These are phyloP conservation scores for Friedmanniomyces simplex DNA, from an alignment of 495 filamentous ascomycete genomes.

Conservation along the genomic window DNA sequence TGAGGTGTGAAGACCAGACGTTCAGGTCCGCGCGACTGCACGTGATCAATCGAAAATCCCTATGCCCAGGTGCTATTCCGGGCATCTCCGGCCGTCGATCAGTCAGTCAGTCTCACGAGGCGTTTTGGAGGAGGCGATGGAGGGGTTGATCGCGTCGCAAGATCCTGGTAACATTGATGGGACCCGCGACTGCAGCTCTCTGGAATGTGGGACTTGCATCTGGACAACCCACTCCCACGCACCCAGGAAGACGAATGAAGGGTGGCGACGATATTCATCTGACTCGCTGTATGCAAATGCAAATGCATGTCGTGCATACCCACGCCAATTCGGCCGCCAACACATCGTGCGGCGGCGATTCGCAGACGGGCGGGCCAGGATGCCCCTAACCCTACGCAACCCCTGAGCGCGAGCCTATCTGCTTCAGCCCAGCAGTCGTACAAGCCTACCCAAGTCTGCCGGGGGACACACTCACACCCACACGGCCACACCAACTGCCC, in stretches of 20 bases:
- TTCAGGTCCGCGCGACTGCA: too few relatives aligned
- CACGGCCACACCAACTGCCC: too few relatives aligned
- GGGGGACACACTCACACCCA: conserved; percentile 10
- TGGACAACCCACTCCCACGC: not conserved
- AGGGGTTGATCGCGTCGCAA: not conserved
- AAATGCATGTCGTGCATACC: conserved; percentile 7
- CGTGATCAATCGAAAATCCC: not conserved
- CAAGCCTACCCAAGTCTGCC: conserved; percentile 9
- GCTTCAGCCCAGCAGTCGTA: conserved; percentile 11
- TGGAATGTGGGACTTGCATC: conserved; percentile 5
- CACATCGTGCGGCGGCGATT: conserved; percentile 1
- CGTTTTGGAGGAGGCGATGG: too few relatives aligned
- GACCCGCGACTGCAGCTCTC: conserved; percentile 1
- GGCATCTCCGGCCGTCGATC: not conserved
- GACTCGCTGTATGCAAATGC: not conserved
- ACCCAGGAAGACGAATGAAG: not conserved
- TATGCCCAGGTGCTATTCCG: not conserved
- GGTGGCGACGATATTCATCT: not conserved
- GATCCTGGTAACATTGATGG: not conserved
- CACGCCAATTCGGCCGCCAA: conserved; percentile 1
- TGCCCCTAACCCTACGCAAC: not conserved
- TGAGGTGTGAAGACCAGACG: not conserved
- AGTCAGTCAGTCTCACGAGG: not conserved
- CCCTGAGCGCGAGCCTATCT: conserved; percentile 18
- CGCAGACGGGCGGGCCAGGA: not conserved